phyloP scores from a whole-genome alignment of 352 stramenopile species.

The Globisporangium splendens region DNA sequence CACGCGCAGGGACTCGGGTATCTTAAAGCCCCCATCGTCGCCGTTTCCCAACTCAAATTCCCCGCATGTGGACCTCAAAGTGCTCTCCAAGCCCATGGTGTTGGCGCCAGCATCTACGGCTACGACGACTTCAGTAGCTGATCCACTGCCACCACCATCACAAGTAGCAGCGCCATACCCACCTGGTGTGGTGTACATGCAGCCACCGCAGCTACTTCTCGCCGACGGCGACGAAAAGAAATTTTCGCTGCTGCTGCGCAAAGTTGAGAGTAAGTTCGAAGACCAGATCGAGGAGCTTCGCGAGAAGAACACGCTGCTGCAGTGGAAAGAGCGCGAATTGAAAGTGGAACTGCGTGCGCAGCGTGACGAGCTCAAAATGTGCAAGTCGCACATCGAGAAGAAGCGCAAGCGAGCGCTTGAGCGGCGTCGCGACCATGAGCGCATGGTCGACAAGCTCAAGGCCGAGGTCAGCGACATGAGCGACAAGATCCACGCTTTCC shows the following conservation, averaged over 20 bases:
- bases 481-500: constrained; percentile 11
- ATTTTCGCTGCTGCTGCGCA: constrained; percentile 69
- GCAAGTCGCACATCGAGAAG: constrained; percentile 67
- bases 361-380: constrained; percentile 60
- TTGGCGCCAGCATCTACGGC: not conserved
- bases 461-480: constrained; percentile 26
- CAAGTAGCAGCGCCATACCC: not conserved
- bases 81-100: constrained; percentile 32
- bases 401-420: constrained; percentile 66
- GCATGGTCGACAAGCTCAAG: constrained; percentile 37
- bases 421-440: constrained; percentile 56
- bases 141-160: not conserved
- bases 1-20: constrained; percentile 10
- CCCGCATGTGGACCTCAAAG: constrained; percentile 38
- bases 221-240: constrained; percentile 37
- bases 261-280: constrained; percentile 75
- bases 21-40: constrained; percentile 5
- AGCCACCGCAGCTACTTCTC: constrained; percentile 1
- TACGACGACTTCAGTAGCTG: not conserved
- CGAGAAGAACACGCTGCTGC: constrained; percentile 61
- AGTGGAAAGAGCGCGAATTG: constrained; percentile 70
- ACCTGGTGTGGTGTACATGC: not conserved
- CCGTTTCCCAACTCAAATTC: constrained; percentile 25
- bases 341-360: constrained; percentile 58
- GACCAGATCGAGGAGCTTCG: constrained; percentile 75